Evolutionary conservation across 129 eudicot genomes (phyloP).

Genomic region (Flaveria bidentis): DNA sequence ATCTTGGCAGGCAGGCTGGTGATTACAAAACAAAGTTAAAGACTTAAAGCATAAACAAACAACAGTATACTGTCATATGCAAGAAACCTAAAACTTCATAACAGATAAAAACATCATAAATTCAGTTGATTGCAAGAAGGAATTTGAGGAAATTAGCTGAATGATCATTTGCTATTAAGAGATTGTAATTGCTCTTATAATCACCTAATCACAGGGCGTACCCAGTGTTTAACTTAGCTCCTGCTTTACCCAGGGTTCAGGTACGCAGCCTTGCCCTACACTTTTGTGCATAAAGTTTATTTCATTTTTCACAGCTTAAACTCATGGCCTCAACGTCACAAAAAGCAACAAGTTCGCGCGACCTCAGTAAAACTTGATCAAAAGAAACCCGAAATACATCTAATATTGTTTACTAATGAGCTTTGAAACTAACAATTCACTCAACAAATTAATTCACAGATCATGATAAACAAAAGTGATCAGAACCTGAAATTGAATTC

Average conservation of each 20-base stretch:
- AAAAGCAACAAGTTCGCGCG: no score
- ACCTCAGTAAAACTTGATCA: background rate
- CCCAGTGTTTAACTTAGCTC: no score
- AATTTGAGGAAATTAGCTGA: conserved; percentile 6
- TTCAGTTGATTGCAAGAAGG: conserved; percentile 4
- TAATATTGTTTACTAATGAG: no score
- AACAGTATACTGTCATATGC: conserved; percentile 3
- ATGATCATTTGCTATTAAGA: background rate
- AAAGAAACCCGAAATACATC: background rate
- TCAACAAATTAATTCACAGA: background rate
- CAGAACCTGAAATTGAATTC: conserved; percentile 62
- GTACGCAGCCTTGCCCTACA: no score
- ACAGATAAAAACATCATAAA: background rate
- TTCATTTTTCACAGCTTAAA: no score
- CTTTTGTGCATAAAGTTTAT: no score
- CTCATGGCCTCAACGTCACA: no score
- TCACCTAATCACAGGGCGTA: no score
- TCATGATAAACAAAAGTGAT: background rate
- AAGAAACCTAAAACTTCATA: conserved; percentile 1
- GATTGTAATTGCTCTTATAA: no score
- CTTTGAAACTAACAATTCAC: background rate
- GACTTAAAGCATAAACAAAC: background rate
- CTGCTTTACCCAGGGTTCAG: no score
- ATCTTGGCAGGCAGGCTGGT: conserved; percentile 53
- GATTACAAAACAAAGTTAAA: background rate